Conservation (phyloP, 2,329 filamentous ascomycete genomes). For the Claviceps fusiformis region DNA sequence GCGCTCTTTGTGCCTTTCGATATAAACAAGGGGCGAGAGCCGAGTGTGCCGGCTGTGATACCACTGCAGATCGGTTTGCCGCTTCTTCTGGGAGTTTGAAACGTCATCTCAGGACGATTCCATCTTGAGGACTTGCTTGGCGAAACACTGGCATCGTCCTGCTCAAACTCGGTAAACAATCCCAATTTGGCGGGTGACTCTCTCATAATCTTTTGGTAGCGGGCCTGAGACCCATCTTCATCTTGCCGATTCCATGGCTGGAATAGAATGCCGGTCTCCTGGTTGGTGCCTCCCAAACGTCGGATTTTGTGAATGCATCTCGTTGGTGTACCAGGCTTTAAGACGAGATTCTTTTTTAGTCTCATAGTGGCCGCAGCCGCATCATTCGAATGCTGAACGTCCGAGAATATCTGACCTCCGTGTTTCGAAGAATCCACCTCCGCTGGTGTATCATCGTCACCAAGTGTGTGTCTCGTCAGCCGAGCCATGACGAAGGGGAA, state of each 20-base stretch:
- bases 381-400: neutral
- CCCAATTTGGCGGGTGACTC: constrained; percentile 2
- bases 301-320: constrained; percentile 17
- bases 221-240: constrained; percentile 5
- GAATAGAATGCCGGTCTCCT: constrained; percentile 16
- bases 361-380: neutral
- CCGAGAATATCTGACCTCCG: neutral
- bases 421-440: neutral
- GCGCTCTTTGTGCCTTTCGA: neutral
- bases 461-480: neutral
- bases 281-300: constrained; percentile 13
- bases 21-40: neutral
- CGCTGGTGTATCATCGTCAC: neutral
- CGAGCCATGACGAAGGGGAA: neutral
- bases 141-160: neutral
- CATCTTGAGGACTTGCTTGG: neutral
- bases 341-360: constrained; percentile 10
- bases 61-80: neutral
- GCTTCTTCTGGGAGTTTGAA: neutral
- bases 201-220: constrained; percentile 3
- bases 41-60: too few species aligned
- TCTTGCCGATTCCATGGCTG: constrained; percentile 18
- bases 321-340: constrained; percentile 13
- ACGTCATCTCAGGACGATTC: neutral
- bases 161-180: constrained; percentile 2